Percentiles rank a stretch among this genome's conserved stretches.
Evolutionary conservation across 2,329 filamentous ascomycete species (phyloP).

Genomic region (Dothideomycetes sp.): DNA sequence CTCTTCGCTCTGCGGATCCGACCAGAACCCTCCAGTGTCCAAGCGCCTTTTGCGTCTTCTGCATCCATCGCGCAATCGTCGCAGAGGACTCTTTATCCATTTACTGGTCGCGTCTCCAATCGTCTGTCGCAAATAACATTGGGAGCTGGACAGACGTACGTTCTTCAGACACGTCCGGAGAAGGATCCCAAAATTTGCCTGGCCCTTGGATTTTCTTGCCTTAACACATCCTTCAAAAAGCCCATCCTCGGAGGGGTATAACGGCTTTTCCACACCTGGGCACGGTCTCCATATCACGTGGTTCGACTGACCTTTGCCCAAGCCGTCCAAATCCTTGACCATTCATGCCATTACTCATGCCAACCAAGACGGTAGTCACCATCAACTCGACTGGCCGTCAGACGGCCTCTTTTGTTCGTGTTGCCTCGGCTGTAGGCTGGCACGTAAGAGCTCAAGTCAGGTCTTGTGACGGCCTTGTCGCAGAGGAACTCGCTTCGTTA

Average conservation of each 20-base stretch:
- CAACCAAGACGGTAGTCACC: conserved; percentile 72
- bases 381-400: conserved; percentile 95
- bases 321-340: neutral
- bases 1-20: conserved; percentile 9
- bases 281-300: conserved; percentile 13
- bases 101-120: conserved; percentile 3
- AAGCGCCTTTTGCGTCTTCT: conserved; percentile 8
- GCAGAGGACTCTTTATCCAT: conserved; percentile 10
- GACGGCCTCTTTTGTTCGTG: conserved; percentile 87
- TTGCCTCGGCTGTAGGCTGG: conserved; percentile 88
- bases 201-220: neutral
- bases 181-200: too few species aligned
- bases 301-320: conserved; percentile 10
- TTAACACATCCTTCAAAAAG: conserved; percentile 2
- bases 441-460: conserved; percentile 85
- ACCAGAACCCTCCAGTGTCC: conserved; percentile 11
- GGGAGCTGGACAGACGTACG: too few species aligned
- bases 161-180: conserved; percentile 1
- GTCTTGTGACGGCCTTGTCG: conserved; percentile 77
- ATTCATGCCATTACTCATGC: conserved; percentile 21
- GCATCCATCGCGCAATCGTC: conserved; percentile 4
- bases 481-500: conserved; percentile 71
- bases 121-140: too few species aligned
- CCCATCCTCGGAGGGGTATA: too few species aligned
- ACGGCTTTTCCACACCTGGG: conserved; percentile 4